Evolutionary conservation across 1,284 basidiomycete genomes (phyloP), one percentile per base, ranked within the genome.

Genomic region (Retiboletus flavoniger): DNA sequence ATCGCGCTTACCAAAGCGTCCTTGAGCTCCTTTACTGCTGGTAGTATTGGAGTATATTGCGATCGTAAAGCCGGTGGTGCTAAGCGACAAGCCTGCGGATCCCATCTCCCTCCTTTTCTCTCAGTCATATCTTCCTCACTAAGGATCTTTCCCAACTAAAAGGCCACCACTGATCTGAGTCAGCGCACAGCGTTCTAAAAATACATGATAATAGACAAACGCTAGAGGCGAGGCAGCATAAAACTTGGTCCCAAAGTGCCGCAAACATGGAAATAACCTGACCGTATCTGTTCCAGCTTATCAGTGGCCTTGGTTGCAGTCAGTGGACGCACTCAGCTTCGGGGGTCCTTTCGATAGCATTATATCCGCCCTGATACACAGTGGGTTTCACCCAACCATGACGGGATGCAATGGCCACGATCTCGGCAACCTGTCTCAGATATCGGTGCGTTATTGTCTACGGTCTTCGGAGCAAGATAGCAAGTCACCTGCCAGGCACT

Each of bases 221-320:
- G 46, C 59, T 69, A 71, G 66, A 13, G 83, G 79, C 59, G 82
- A 84, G 62, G 76, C 84, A 53, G 78, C 81, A 59, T 81, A 82
- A 70, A 85, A 85, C 42, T 75, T 76, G 59, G 85, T 81, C 4
- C 82, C 81, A 59, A 77, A 84, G 61, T 84, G 82, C 35, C 84
- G 74, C 40, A 87, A 73, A 64, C 82, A 84, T 7, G 82, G 82
- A 64, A 86, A 75, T n/a, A 86, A 73, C 59, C 68, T 79, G 65
- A 59, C 24, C 17, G 14, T 21, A 24, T 10, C 11, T 47, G 38
- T 36, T 67, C 47, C 28, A 32, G 10, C 8, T 7, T 41, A 35
- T 34, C 36, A 51, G 13, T 47, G 17, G 4, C 41, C 36, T 42
- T 11, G 38, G 3, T 28, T 40, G 39, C 40, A 14, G 3, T 11